Evolutionary conservation across 1,284 basidiomycete genomes (phyloP), one percentile per base, ranked within the genome.

Genomic region (Leccinum fallax): DNA sequence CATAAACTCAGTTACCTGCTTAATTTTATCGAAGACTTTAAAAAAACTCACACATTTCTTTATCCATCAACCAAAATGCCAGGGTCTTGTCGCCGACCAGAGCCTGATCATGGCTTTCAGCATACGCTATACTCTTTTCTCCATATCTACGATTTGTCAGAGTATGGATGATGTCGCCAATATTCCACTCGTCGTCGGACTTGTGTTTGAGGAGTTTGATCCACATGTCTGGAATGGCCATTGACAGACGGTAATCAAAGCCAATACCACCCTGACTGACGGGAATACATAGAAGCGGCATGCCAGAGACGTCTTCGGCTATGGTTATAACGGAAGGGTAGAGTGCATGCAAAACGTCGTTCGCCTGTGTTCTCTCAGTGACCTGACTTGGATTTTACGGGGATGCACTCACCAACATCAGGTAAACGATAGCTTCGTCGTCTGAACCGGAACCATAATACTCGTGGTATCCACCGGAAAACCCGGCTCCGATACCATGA

Each of bases 181-280:
- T 83, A 59, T 97, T 85, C 97, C 97, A 99, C 53, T 91, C 84
- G 67, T 92, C 87, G 74, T 99, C 97, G 4, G 77, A 68, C 74
- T 87, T 89, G 78, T 99, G 97, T 77, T 99, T 99, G 68, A 98
- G 85, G 26, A 98, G 82, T 78, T 99, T 98, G 83, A 99, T 99
- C 95, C 95, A 99, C 95, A 98, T 98, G 77, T 99, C 97, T 5
- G 97, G 97, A 56, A 99, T 86, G 9, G 97, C 97, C 97, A 99
- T 99, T 26, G 94, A 94, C 53, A 99, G 81, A 21, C 97, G 90
- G 77, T 98, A 99, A 78, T 99, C 97, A 76, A 99, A 99, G 1
- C 97, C 97, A 56, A 99, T 82, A 26, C 97, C 97, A 53, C 97
- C 97, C 66, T 91, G 85, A 21, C 79, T 71, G 28, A 92, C 88